Evolutionary conservation across 192 early-diverging fungal genomes (phyloP).

Genomic region (Coemansia furcata): DNA sequence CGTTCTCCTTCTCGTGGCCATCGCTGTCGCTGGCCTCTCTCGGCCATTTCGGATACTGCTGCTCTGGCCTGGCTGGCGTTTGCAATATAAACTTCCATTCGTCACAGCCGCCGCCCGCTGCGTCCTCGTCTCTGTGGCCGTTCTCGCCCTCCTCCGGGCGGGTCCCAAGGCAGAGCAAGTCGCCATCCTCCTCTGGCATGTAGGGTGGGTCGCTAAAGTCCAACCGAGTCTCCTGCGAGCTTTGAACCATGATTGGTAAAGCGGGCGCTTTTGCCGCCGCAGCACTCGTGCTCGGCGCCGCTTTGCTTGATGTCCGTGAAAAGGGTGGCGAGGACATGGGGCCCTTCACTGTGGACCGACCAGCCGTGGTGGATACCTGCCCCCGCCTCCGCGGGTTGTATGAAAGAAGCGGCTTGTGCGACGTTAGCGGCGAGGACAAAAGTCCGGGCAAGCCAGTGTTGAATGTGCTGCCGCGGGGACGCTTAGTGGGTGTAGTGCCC

Average conservation of each 20-base stretch:
- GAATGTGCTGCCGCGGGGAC: background rate
- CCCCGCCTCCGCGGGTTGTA: slow-evolving; percentile 7
- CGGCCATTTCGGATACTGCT: slow-evolving; percentile 4
- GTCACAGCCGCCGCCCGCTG: background rate
- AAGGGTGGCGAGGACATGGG: slow-evolving; percentile 1
- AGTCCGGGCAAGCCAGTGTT: slow-evolving; percentile 13
- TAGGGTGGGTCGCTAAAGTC: slow-evolving; percentile 35
- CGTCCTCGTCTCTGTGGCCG: background rate
- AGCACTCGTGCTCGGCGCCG: background rate
- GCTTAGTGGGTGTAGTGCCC: slow-evolving; percentile 26
- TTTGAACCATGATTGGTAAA: background rate
- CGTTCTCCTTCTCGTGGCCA: background rate
- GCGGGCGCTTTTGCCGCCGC: background rate
- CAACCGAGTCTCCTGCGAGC: slow-evolving; percentile 46
- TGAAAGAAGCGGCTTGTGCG: slow-evolving; percentile 8
- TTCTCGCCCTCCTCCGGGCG: slow-evolving; percentile 18
- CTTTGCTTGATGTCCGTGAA: background rate
- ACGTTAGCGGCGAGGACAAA: slow-evolving; percentile 21
- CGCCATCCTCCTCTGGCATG: slow-evolving; percentile 8
- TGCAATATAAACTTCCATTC: slow-evolving; percentile 16
- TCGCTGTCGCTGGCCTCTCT: background rate
- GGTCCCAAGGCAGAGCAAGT: slow-evolving; percentile 28
- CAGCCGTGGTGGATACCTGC: background rate
- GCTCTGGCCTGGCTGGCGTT: slow-evolving; percentile 6
- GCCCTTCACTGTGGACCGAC: background rate